These are phyloP conservation scores for Arabis alpina DNA, from an alignment of 345 rosid genomes.

Conservation along the genomic window DNA sequence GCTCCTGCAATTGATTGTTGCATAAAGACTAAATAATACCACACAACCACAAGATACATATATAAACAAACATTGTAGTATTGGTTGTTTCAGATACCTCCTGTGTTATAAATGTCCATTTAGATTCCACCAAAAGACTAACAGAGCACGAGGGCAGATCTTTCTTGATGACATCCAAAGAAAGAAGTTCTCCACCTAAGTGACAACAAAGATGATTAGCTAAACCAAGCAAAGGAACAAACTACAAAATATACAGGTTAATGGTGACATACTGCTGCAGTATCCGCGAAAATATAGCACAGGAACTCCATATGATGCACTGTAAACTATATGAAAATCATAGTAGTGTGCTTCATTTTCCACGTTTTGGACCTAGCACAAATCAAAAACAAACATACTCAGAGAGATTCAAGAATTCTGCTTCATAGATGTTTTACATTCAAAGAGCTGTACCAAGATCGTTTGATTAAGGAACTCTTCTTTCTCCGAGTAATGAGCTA, in stretches of 20 bases:
- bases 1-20: constrained; percentile 59
- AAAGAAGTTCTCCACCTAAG: constrained; percentile 66
- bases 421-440: not conserved
- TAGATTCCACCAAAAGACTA: constrained; percentile 59
- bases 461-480: constrained; percentile 59
- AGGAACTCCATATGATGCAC: constrained; percentile 73
- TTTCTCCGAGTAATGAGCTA: constrained; percentile 32
- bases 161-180: constrained; percentile 63
- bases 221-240: constrained; percentile 10
- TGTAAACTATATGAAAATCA: constrained; percentile 78
- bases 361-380: constrained; percentile 52
- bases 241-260: not conserved
- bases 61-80: not conserved
- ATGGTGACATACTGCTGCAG: constrained; percentile 53
- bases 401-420: constrained; percentile 14
- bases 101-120: constrained; percentile 88
- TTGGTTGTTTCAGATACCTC: constrained; percentile 51
- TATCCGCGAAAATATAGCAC: constrained; percentile 79
- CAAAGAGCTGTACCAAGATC: constrained; percentile 53
- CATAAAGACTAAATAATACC: constrained; percentile 17
- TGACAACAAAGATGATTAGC: constrained; percentile 16
- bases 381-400: not conserved
- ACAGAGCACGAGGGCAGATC: constrained; percentile 71
- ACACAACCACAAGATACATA: not conserved
- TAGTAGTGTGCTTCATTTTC: constrained; percentile 57